Evolutionary conservation across 495 filamentous ascomycete species (phyloP).

Genomic region (Darksidea phi): DNA sequence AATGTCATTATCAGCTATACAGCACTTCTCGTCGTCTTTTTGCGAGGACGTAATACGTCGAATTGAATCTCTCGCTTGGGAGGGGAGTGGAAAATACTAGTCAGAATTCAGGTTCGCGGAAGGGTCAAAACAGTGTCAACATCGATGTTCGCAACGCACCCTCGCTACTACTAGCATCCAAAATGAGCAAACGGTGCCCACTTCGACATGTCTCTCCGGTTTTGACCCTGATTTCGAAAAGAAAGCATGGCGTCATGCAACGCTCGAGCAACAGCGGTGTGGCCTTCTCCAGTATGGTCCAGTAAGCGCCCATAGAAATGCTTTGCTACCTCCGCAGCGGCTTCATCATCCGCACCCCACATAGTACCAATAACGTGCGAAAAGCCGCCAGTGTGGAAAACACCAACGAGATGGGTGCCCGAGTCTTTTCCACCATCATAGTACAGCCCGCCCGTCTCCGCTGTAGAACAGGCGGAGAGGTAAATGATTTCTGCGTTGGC

Average conservation of each 20-base stretch:
- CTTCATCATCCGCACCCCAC: not conserved
- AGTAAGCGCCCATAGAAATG: not conserved
- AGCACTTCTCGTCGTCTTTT: no score
- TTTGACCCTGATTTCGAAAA: not conserved
- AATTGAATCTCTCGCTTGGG: no score
- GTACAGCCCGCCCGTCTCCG: not conserved
- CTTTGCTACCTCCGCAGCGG: not conserved
- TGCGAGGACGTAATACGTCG: no score
- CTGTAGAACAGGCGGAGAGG: not conserved
- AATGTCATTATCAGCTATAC: no score
- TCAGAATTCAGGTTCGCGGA: not conserved
- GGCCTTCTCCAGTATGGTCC: not conserved
- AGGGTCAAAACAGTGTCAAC: no score
- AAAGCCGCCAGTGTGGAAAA: not conserved
- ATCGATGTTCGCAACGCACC: no score
- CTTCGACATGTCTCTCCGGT: not conserved
- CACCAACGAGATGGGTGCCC: not conserved
- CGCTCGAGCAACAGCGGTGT: not conserved
- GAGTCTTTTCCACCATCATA: not conserved
- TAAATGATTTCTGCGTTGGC: not conserved
- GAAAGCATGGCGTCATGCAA: not conserved
- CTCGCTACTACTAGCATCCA: not conserved
- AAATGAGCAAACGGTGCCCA: not conserved
- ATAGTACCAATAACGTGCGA: not conserved
- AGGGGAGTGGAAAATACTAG: not conserved